Evolutionary conservation across 2,329 filamentous ascomycete genomes (phyloP), one percentile per base, ranked within the genome.

Genomic region (Xylariaceae sp.): DNA sequence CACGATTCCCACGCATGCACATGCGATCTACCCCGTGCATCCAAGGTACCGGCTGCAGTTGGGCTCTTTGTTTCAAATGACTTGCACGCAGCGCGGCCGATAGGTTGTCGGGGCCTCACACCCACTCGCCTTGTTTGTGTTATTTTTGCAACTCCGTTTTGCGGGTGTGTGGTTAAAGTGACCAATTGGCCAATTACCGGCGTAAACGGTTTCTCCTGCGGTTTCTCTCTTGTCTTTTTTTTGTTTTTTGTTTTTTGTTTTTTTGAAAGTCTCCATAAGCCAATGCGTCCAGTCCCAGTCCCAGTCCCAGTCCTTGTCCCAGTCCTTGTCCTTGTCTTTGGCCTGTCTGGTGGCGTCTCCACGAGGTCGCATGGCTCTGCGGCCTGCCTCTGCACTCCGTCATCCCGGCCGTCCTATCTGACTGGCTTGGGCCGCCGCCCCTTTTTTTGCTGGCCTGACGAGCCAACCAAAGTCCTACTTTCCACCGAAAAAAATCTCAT

Each of bases 91-190:
- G 11, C 30, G 48, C 48, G 57, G 57, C 67, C 64, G 67, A 71
- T 71, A 74, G 74, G 71, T 60, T 64, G 51, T 64, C 60, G 62
- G 55, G 61, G 58, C 40, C 45, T 57, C 56, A 52, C 47, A 51
- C 53, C 29, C 53, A 54, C 50, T 65, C 64, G 65, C 65, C 65
- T 60, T 64, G 54, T 59, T 67, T 65, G 19, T 47, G 47, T 54
- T 46, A 41, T 45, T 51, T 37, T 35, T 55, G 41, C 57, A 47
- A 49, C 42, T 59, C 58, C 60, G 57, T 55, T 58, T 60, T 29
- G 31, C 37, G 43, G 19, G 45, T 39, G 47, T 54, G 54, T 51
- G 45, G 53, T 58, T 58, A 2, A 31, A 30, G 27, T 9, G 27
- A 12, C n/a, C 48, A 54, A 59, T 60, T 59, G 59, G 12, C 59